These are phyloP conservation scores for Akanthomyces muscarius DNA, from an alignment of 2,329 filamentous ascomycete species.

Conservation along the genomic window DNA sequence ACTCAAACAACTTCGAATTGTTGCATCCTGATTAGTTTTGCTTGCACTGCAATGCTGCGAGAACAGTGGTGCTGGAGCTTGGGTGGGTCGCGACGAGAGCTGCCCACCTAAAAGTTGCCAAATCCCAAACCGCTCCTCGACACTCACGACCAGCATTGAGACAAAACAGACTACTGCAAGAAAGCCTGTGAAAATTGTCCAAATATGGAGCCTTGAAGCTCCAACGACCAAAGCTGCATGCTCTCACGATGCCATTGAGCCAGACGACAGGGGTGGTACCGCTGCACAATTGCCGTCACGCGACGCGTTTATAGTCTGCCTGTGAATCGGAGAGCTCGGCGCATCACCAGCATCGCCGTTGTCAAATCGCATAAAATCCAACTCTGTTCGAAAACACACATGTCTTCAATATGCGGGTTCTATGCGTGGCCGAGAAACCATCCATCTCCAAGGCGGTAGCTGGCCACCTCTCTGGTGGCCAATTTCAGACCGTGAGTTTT, in stretches of 20 bases:
- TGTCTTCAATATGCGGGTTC: slow-evolving; percentile 45
- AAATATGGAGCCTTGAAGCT: neutral
- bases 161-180: neutral
- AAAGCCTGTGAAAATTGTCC: neutral
- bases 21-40: neutral
- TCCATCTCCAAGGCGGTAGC: slow-evolving; percentile 95
- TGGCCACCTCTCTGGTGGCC: slow-evolving; percentile 77
- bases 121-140: neutral
- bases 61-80: neutral
- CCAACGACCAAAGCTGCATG: too few relatives aligned
- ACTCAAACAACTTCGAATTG: too few relatives aligned
- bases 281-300: slow-evolving; percentile 8
- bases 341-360: neutral
- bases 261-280: neutral
- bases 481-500: slow-evolving; percentile 60
- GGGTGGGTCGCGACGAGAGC: slow-evolving; percentile 11
- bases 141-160: neutral
- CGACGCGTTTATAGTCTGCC: slow-evolving; percentile 13
- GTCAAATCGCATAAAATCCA: neutral
- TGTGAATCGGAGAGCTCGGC: neutral
- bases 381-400: slow-evolving; percentile 3
- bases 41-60: neutral
- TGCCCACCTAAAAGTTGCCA: neutral
- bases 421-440: slow-evolving; percentile 65
- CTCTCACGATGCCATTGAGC: neutral